These are phyloP conservation scores for Pseudogymnoascus destructans DNA, from an alignment of 2,329 filamentous ascomycete species.

Conservation along the genomic window DNA sequence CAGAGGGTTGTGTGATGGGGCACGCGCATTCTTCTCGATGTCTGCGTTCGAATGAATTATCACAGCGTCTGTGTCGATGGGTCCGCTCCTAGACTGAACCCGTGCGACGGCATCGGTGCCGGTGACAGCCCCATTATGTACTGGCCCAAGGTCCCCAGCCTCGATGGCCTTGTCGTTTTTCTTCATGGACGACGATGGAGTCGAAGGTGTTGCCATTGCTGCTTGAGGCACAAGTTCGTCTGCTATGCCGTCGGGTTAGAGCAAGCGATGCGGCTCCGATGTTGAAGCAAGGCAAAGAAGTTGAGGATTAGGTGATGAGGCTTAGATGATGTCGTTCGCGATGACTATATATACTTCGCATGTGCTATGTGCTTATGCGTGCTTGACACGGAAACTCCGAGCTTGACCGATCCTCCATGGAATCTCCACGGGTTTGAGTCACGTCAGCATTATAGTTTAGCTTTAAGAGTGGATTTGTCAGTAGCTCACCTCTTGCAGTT, in stretches of 20 bases:
- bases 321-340: background rate
- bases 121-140: background rate
- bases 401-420: background rate
- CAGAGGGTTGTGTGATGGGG: background rate
- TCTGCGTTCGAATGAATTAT: background rate
- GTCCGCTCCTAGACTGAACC: background rate
- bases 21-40: background rate
- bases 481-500: background rate
- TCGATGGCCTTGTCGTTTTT: background rate
- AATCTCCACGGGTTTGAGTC: background rate
- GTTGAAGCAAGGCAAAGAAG: background rate
- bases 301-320: background rate
- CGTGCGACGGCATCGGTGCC: background rate
- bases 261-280: background rate
- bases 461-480: background rate
- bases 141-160: background rate
- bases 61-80: background rate
- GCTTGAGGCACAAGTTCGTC: background rate
- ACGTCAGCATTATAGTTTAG: background rate
- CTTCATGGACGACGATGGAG: background rate
- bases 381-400: background rate
- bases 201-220: conserved; percentile 3
- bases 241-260: background rate
- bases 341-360: background rate
- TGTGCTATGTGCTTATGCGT: background rate